Conservation (phyloP, 148 eudicot species). For the Spergularia bocconei region DNA sequence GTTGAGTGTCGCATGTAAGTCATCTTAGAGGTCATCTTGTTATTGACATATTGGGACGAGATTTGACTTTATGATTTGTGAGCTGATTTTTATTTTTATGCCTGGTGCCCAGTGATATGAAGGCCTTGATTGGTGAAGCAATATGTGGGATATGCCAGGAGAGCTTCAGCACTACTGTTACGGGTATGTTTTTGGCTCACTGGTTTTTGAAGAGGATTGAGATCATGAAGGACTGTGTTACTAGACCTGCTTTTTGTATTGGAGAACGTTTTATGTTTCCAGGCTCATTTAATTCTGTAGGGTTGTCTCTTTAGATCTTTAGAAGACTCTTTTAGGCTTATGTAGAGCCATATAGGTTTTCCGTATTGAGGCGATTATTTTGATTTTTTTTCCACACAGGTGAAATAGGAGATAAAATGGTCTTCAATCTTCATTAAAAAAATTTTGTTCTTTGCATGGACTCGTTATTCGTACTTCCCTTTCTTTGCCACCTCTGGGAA, state of each 20-base stretch:
- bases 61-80: neutral
- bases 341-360: neutral
- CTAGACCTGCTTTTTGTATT: no score
- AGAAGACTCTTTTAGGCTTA: no score
- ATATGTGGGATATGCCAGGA: constrained; percentile 75
- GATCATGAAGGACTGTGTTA: neutral
- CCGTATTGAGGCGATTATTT: neutral
- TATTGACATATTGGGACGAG: neutral
- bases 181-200: constrained; percentile 16
- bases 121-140: constrained; percentile 73
- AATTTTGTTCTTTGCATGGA: no score
- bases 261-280: no score
- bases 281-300: no score
- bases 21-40: neutral
- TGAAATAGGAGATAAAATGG: no score
- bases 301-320: no score
- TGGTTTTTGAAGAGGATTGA: neutral
- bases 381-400: no score
- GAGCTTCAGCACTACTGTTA: constrained; percentile 55
- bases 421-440: no score
- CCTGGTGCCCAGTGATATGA: constrained; percentile 58
- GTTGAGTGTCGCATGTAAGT: constrained; percentile 91
- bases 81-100: constrained; percentile 6
- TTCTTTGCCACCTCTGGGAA: neutral
- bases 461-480: neutral